Evolutionary conservation across 2,329 filamentous ascomycete species (phyloP).

Genomic region (Colletotrichum neosansevieriae): DNA sequence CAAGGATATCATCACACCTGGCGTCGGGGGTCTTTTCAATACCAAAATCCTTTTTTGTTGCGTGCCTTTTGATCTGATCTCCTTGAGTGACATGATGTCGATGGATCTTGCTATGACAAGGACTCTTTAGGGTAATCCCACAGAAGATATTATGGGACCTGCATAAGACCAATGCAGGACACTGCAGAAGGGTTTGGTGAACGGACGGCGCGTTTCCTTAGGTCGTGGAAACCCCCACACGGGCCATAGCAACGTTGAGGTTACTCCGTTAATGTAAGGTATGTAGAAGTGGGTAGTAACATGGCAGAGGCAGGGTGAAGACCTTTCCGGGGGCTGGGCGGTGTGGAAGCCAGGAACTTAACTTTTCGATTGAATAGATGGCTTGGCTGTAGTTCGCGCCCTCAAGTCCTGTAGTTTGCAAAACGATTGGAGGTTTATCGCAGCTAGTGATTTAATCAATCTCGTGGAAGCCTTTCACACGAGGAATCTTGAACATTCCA

Average conservation of each 20-base stretch:
- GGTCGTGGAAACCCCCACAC: slow-evolving; percentile 20
- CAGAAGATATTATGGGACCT: slow-evolving; percentile 22
- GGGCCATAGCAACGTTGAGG: not conserved
- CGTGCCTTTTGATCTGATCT: not conserved
- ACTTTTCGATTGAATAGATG: too few species aligned
- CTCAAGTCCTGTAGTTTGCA: too few species aligned
- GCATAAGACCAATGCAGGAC: slow-evolving; percentile 36
- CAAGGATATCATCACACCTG: slow-evolving; percentile 31
- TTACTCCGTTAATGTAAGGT: too few species aligned
- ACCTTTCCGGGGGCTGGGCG: too few species aligned
- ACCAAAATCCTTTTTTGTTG: slow-evolving; percentile 16
- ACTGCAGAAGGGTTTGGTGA: slow-evolving; percentile 7
- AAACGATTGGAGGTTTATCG: too few species aligned
- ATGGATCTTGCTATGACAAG: not conserved
- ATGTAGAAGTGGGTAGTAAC: not conserved
- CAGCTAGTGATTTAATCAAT: too few species aligned
- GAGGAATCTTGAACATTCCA: not conserved
- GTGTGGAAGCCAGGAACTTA: too few species aligned
- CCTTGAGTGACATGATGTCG: not conserved
- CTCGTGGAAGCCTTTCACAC: not conserved
- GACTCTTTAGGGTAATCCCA: not conserved
- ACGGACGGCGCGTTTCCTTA: slow-evolving; percentile 13
- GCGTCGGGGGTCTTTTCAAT: slow-evolving; percentile 33
- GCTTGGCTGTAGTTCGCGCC: too few species aligned
- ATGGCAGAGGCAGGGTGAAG: not conserved